Conservation (phyloP, 1,284 basidiomycete genomes). For the Cryptococcus jaspeensis region DNA sequence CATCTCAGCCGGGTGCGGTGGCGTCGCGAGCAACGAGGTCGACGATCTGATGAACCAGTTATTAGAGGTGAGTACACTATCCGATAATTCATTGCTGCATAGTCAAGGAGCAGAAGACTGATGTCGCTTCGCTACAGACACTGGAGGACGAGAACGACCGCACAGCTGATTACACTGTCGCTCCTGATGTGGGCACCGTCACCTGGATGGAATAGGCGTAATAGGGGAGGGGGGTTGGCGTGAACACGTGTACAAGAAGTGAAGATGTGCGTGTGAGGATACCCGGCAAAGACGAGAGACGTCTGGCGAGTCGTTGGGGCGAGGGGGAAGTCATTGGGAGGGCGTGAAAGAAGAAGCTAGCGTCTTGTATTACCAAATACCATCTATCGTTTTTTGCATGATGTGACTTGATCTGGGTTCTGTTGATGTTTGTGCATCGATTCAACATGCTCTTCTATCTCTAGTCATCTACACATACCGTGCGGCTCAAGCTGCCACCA, state of each 20-base stretch:
- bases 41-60: slow-evolving; percentile 79
- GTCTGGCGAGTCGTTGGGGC: no score
- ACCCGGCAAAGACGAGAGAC: no score
- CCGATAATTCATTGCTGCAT: no score
- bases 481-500: neutral
- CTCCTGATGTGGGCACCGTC: neutral
- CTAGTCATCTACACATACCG: neutral
- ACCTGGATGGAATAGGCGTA: slow-evolving; percentile 13
- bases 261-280: no score
- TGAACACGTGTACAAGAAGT: no score
- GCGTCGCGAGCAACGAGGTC: slow-evolving; percentile 76
- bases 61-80: slow-evolving; percentile 65
- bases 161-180: neutral
- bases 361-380: slow-evolving; percentile 4
- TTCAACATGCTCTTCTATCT: neutral
- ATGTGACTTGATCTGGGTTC: slow-evolving; percentile 6
- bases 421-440: neutral
- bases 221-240: neutral
- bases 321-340: neutral
- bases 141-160: slow-evolving; percentile 16
- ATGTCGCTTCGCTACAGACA: slow-evolving; percentile 7
- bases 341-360: neutral
- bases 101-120: neutral
- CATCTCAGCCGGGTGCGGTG: slow-evolving; percentile 85
- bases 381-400: slow-evolving; percentile 6